Base-by-base conservation (phyloP, 305 asterid species). In the Petunia hybrid region DNA sequence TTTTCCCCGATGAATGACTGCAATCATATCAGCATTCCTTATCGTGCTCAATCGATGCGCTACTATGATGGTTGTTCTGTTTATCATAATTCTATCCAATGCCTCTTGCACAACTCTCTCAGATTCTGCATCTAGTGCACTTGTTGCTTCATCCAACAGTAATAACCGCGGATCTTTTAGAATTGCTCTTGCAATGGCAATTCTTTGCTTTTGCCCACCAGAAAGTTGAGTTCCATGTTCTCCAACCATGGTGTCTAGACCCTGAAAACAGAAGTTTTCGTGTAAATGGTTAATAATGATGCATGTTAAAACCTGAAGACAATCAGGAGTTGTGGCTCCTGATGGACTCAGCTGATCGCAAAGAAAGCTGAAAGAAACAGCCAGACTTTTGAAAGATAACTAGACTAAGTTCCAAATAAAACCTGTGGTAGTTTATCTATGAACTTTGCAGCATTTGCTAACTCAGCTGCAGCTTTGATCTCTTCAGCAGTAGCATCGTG, bases 221-320 rank as follows among this genome's bases (percentile, higher is more conserved):
- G 99, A 95, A 55, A 95, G 96, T 87, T 91, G 98, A 67, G 99
- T 93, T 41, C 99, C 99, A 46, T 95, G 97, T 71, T 95, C 99
- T 38, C 99, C 97, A 67, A 95, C 99, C 89, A 85, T 87, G 40
- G 98, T 89, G 64, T 95, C 97, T 31, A 95, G 79, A 4, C 98
- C 98, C 98, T 94, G 84, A 87, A 81, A 1, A 38, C 71, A 86
- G 56, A 60, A 51, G 63, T 77, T 46, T 22, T 66, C 80, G 45
- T 43, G 82, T 73, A 70, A 70, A 51, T 38, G 16, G 31, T 64
- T 8, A 76, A 36, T 1, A 35, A 55, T 45, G 14, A 16, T 10
- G 10, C 60, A 12, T 36, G 10, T 14, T 56, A 36, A 45, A n/a
- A 38, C 5, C 12, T 38, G 43, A 16, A 48, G 12, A 66, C 64